These are phyloP conservation scores for Stromatinia cepivora DNA, from an alignment of 2,329 filamentous ascomycete genomes.

Conservation along the genomic window DNA sequence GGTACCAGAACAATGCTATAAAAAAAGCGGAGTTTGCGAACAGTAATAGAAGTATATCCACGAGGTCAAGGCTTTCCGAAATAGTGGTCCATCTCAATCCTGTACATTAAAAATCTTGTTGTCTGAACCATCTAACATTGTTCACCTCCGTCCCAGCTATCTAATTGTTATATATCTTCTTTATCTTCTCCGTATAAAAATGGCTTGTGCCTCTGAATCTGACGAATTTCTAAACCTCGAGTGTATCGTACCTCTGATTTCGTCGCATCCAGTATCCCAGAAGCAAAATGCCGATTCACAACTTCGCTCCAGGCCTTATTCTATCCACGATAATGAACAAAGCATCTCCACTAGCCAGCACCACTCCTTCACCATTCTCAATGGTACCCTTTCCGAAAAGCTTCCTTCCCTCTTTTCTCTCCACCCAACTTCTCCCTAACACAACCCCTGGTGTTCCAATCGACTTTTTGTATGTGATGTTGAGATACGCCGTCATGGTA, in stretches of 20 bases:
- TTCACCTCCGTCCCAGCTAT: neutral
- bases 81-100: neutral
- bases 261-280: neutral
- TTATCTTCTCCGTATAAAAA: neutral
- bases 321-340: conserved; percentile 44
- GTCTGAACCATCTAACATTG: neutral
- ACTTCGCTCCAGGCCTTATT: conserved; percentile 21
- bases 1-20: neutral
- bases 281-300: conserved; percentile 18
- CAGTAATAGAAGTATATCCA: neutral
- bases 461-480: conserved; percentile 54
- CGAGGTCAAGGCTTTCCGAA: neutral
- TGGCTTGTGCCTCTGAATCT: neutral
- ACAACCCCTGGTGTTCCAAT: conserved; percentile 52
- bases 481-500: conserved; percentile 52
- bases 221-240: neutral
- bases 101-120: neutral
- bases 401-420: conserved; percentile 55
- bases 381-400: conserved; percentile 51
- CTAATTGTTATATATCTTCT: neutral
- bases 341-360: conserved; percentile 54
- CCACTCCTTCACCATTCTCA: conserved; percentile 49
- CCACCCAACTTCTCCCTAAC: conserved; percentile 48
- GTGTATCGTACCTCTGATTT: neutral
- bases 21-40: neutral